Conservation (phyloP, 306 rosid species). For the Rosa persica region DNA sequence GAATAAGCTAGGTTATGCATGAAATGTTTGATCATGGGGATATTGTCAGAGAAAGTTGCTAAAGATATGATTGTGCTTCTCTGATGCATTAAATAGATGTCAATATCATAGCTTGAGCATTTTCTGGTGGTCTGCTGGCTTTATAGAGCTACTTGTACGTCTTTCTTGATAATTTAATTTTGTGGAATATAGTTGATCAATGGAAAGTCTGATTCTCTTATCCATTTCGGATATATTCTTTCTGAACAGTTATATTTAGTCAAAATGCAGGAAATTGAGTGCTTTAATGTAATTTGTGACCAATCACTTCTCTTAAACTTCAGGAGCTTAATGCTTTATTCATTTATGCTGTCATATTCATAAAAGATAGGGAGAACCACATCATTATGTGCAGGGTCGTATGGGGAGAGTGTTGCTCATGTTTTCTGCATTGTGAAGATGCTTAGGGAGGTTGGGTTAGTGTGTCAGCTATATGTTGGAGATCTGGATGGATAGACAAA, state of each 20-base stretch:
- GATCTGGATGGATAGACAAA: not conserved
- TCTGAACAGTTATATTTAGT: not conserved
- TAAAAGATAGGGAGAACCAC: not conserved
- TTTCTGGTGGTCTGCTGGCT: not conserved
- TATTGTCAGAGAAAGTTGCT: not conserved
- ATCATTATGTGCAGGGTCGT: not conserved
- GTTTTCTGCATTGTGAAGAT: not conserved
- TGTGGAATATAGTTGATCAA: not conserved
- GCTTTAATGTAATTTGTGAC: not conserved
- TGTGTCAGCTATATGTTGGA: not conserved
- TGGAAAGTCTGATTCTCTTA: not conserved
- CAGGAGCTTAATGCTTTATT: not conserved
- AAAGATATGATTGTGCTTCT: not conserved
- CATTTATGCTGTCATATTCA: not conserved
- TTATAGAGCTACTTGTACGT: not conserved
- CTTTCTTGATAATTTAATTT: not conserved
- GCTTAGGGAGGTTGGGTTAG: not conserved
- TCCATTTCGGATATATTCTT: not conserved
- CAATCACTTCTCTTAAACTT: not conserved
- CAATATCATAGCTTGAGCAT: not conserved
- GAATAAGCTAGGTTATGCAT: not conserved
- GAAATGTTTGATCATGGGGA: not conserved
- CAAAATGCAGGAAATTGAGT: not conserved
- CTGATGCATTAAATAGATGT: not conserved
- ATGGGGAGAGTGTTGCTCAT: not conserved